Base-by-base conservation (phyloP, 257 asterid species). In the Apocynum venetum region DNA sequence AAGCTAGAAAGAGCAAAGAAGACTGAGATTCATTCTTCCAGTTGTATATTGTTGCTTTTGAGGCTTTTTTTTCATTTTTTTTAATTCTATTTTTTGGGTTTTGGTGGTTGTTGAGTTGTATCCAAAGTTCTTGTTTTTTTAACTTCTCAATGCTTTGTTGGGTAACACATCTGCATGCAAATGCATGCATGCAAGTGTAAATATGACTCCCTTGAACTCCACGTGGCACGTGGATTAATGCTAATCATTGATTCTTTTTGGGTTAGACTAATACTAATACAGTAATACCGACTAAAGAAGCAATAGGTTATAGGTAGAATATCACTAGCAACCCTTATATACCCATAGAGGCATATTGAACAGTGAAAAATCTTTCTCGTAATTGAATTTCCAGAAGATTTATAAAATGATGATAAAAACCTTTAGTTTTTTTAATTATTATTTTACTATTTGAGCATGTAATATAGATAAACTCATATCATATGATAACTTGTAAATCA, bases 21-120 rank as follows among this genome's bases (percentile, higher is more conserved):
- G 83, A 61, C 74, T 72, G 82, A 79, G 89, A 83, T 82, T 79
- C 89, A 79, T 71, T 83, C 80, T 56, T 79, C 82, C 81, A 83
- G 87, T 86, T 86, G 84, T 84, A 60, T 83, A 78, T 74, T 41
- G 87, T 79, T 83, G 83, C 87, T 86, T 83, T 84, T 86, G 79
- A 83, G 84, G 87, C 71, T 72, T 83, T 76, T 79, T 35, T 51
- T 53, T 15, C 47, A 19, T 60, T 64, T 55, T 64, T 61, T 57
- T 52, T 25, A 25, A 25, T 70, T 41, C 25, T 35, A 31, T 53
- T 57, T 78, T 49, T 20, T 57, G 51, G 59, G n/a, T 48, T 46
- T 70, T 52, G 51, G 53, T 73, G 46, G 70, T 2, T 75, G 59
- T 44, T 19, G 20, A 59, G 63, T 3, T 73, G 72, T 36, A 12